phyloP scores from a whole-genome alignment of 2,329 filamentous ascomycete genomes.

The Sordariomycetes sp. region DNA sequence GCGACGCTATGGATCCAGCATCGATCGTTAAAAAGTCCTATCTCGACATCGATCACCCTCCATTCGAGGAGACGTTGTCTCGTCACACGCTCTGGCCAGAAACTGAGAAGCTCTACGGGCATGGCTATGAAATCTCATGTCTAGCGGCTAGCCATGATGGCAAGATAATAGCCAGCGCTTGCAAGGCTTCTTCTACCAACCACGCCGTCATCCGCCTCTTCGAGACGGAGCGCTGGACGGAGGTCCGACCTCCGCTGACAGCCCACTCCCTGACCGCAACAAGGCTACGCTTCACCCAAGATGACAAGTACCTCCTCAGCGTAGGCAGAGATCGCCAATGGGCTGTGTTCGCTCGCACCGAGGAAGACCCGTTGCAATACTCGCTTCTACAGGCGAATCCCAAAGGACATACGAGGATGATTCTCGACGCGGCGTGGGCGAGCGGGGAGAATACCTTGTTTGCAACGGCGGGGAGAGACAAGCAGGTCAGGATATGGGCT shows the following conservation, averaged over 20 bases:
- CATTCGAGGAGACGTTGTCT: conserved; percentile 81
- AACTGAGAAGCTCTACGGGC: conserved; percentile 91
- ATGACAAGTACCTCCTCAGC: conserved; percentile 70
- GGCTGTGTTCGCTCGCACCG: conserved; percentile 62
- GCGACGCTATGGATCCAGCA: conserved; percentile 44
- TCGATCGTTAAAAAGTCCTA: conserved; percentile 49
- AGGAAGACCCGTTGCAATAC: conserved; percentile 35
- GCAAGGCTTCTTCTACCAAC: conserved; percentile 83
- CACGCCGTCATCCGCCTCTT: conserved; percentile 92
- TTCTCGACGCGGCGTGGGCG: conserved; percentile 80
- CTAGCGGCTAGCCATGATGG: conserved; percentile 71
- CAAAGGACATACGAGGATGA: conserved; percentile 89
- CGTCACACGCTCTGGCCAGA: conserved; percentile 94
- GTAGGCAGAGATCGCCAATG: conserved; percentile 90
- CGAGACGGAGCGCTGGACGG: conserved; percentile 78
- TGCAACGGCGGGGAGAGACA: conserved; percentile 85
- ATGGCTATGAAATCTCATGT: conserved; percentile 93
- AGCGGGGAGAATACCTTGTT: conserved; percentile 52
- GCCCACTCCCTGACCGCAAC: conserved; percentile 84
- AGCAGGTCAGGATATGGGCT: conserved; percentile 66
- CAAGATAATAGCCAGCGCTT: conserved; percentile 76
- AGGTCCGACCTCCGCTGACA: conserved; percentile 73
- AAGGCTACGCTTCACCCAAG: conserved; percentile 66
- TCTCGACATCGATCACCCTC: conserved; percentile 62
- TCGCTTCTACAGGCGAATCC: conserved; percentile 54